These are phyloP conservation scores for Thalia dealbata DNA, from an alignment of 176 grass and related monocot species.

Conservation along the genomic window DNA sequence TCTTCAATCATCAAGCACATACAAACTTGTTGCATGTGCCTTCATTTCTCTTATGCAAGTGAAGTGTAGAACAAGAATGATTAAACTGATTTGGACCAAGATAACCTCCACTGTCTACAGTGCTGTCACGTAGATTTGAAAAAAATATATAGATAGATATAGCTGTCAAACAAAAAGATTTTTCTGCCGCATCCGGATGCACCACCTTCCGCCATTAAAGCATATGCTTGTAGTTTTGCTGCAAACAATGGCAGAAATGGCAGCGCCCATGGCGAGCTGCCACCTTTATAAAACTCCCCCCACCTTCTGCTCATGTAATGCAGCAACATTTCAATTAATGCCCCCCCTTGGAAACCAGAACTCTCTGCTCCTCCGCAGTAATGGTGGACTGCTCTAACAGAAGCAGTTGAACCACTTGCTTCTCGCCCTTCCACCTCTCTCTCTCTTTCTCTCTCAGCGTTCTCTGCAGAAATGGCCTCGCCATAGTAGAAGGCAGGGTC, in stretches of 20 bases:
- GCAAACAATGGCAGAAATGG: neutral
- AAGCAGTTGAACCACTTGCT: neutral
- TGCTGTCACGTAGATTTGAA: too few species aligned
- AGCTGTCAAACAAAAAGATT: neutral
- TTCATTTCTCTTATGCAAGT: neutral
- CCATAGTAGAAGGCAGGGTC: neutral
- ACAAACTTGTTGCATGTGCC: neutral
- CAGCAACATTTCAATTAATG: too few species aligned
- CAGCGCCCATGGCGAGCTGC: too few species aligned
- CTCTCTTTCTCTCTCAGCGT: neutral
- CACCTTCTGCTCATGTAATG: neutral
- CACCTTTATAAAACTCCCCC: neutral
- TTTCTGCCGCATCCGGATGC: neutral
- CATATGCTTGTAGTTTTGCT: neutral
- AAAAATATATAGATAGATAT: neutral
- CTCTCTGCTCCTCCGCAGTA: neutral
- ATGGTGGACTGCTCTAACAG: neutral
- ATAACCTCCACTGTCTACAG: too few species aligned
- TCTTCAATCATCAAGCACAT: neutral
- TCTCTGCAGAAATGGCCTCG: neutral
- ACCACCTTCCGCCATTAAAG: neutral
- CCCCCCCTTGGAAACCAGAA: too few species aligned
- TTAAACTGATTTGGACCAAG: too few species aligned
- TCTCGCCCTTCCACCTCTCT: neutral
- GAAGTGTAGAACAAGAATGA: too few species aligned